These are phyloP conservation scores for Lagenaria siceraria DNA, from an alignment of 306 rosid genomes.

Conservation along the genomic window DNA sequence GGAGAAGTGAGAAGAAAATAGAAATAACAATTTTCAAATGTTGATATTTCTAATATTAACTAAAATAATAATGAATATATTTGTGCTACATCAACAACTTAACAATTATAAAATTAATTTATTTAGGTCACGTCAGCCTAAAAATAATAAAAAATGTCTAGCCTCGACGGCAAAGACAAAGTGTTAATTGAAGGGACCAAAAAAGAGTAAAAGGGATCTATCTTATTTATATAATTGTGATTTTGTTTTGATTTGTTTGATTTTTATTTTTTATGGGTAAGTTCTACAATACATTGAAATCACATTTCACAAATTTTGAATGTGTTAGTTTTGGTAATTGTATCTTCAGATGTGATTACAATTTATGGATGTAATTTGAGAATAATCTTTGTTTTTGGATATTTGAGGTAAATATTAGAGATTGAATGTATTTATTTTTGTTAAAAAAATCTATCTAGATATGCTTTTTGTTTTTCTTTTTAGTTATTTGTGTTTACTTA, in stretches of 20 bases:
- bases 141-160: background rate
- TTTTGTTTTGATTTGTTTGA: background rate
- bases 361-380: background rate
- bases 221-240: background rate
- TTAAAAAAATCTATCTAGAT: background rate
- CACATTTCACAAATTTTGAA: background rate
- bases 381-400: background rate
- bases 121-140: too few species aligned
- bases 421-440: background rate
- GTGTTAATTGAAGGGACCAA: too few species aligned
- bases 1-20: too few species aligned
- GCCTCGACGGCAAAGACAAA: background rate
- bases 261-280: background rate
- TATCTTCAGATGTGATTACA: background rate
- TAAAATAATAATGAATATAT: too few species aligned
- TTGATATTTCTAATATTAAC: too few species aligned
- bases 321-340: background rate
- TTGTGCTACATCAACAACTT: too few species aligned
- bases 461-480: background rate
- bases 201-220: background rate
- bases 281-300: background rate
- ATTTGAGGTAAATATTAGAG: background rate
- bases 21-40: too few species aligned
- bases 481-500: background rate
- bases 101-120: too few species aligned